Evolutionary conservation across 345 rosid species (phyloP), one percentile per base, ranked within the genome.

Genomic region (Tarenaya hassleriana): DNA sequence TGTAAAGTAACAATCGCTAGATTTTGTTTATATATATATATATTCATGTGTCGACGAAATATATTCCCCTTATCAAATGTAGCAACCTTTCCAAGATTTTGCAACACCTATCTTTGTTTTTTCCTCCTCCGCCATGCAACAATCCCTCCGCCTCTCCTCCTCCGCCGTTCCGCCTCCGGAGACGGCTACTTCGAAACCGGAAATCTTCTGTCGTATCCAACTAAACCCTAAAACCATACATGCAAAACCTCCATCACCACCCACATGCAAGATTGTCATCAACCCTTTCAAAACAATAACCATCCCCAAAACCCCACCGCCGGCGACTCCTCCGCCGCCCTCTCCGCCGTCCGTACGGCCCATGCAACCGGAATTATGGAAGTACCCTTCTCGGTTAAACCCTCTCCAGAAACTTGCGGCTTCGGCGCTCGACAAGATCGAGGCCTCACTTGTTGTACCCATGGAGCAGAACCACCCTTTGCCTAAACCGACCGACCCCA

Each of bases 401-500:
- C 50, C 75, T 18, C 12, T 88, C 2, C 90, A 84, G 37, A 77
- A 47, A 52, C 62, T 72, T 7, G 82, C 81, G 1, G 69, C 88
- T 41, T n/a, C 63, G 16, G 80, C 83, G 20, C 66, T 88, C 4
- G 86, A 88, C 54, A 59, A 56, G 7, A 67, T 73, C 2, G 96
- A 88, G 49, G 60, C 58, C 10, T 76, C 83, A 29, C 14, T 88
- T 10, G 60, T 80, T 24, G 52, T 80, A 1, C 83, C 74, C 1
- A 65, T 58, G 64, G 69, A 65, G 37, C 32, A 52, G 13, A 45
- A 39, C 1, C 64, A 60, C 10, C 60, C 69, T 1, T 49, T 58
- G 8, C 49, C 69, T 51, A 52, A 58, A 58, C 38, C 50, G 10
- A 58, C 64, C 10, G 64, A 65, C 10, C 69, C 69, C 0, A 10